These are phyloP conservation scores for Chytriomyces sp. DNA, from an alignment of 192 early-diverging fungal species.

Conservation along the genomic window DNA sequence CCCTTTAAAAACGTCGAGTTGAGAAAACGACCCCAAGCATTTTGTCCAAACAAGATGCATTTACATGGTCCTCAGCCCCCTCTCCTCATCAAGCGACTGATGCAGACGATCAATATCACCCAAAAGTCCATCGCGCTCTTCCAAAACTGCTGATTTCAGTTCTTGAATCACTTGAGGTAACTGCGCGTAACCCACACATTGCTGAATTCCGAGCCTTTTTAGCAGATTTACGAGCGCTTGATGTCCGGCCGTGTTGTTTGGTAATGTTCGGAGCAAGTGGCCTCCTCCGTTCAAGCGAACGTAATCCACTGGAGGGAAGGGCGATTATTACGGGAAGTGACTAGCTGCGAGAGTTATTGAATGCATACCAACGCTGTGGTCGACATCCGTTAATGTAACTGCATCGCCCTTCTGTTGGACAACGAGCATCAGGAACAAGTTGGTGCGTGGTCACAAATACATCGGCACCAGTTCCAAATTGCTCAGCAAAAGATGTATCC, in stretches of 20 bases:
- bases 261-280: neutral
- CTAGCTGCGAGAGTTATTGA: neutral
- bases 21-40: neutral
- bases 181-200: neutral
- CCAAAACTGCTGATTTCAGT: neutral
- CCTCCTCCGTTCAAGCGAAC: conserved; percentile 1
- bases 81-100: conserved; percentile 15
- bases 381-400: neutral
- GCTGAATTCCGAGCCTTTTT: neutral
- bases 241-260: neutral
- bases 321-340: neutral
- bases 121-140: conserved; percentile 22
- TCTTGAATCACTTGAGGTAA: neutral
- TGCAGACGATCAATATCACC: conserved; percentile 4
- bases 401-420: conserved; percentile 5
- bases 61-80: conserved; percentile 2
- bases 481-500: conserved; percentile 16
- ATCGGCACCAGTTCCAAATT: conserved; percentile 14
- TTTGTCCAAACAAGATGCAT: neutral
- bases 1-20: neutral
- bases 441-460: no score
- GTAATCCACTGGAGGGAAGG: neutral
- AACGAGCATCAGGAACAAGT: neutral
- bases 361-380: neutral
- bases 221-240: conserved; percentile 11